Percentiles rank a stretch among this genome's conserved stretches.
Evolutionary conservation across 179 eudicot genomes (phyloP).

Genomic region (Gypsophila paniculata): DNA sequence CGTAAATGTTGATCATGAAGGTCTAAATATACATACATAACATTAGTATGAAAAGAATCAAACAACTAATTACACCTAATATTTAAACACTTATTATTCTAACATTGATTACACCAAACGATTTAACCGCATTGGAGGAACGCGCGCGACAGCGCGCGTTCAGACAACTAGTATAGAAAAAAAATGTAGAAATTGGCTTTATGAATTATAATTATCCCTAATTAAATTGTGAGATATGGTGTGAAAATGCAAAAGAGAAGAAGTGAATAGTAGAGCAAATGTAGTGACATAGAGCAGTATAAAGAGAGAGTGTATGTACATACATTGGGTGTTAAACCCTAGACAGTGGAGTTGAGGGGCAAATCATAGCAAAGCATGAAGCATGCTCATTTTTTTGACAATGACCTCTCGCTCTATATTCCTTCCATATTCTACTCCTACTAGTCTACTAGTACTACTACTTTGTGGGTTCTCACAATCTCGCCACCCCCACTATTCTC

Average conservation of each 20-base stretch:
- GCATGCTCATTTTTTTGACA: slow-evolving; percentile 27
- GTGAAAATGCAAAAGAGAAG: slow-evolving; percentile 12
- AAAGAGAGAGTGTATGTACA: slow-evolving; percentile 1
- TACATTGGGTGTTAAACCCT: slow-evolving; percentile 22
- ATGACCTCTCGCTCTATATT: slow-evolving; percentile 29
- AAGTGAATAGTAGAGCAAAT: background rate
- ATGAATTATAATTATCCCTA: slow-evolving; percentile 2
- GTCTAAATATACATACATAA: no score
- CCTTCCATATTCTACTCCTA: slow-evolving; percentile 16
- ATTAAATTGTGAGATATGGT: background rate
- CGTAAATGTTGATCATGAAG: no score
- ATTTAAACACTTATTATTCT: no score
- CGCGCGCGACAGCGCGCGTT: no score
- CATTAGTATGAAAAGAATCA: no score
- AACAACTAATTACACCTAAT: no score
- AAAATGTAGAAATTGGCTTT: slow-evolving; percentile 22
- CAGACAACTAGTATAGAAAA: no score
- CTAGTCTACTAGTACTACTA: no score
- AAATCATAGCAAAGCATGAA: slow-evolving; percentile 10
- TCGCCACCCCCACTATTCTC: no score
- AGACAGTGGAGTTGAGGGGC: slow-evolving; percentile 29
- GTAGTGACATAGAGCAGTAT: slow-evolving; percentile 9
- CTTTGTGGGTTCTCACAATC: no score
- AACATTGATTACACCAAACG: no score
- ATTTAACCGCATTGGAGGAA: no score